These are phyloP conservation scores for Acanthamoeba polyphaga DNA, from an alignment of 208 protist genomes.

Conservation along the genomic window DNA sequence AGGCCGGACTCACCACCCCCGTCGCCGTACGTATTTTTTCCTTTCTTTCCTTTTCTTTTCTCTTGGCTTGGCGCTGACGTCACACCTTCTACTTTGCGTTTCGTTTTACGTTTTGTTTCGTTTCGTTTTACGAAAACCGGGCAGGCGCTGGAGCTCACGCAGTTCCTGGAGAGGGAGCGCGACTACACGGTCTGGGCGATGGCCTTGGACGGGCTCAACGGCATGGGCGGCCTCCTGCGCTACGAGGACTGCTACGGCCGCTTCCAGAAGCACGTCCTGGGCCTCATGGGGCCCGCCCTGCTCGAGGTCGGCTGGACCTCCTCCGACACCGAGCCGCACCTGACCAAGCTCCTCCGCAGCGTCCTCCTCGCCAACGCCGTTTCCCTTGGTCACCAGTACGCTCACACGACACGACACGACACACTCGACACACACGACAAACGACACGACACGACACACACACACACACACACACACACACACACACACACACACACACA, in stretches of 20 bases:
- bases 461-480: not conserved
- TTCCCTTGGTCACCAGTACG: not conserved
- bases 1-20: slow-evolving; percentile 23
- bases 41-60: not conserved
- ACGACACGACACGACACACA: too few species aligned
- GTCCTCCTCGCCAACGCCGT: slow-evolving; percentile 34
- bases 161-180: not conserved
- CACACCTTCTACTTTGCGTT: too few species aligned
- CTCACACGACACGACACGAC: not conserved
- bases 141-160: slow-evolving; percentile 39
- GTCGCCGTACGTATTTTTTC: not conserved
- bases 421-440: not conserved
- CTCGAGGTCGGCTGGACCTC: slow-evolving; percentile 8
- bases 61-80: too few species aligned
- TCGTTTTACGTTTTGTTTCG: too few species aligned
- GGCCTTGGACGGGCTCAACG: not conserved
- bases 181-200: slow-evolving; percentile 47
- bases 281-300: slow-evolving; percentile 1
- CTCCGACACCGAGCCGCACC: slow-evolving; percentile 1
- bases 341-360: slow-evolving; percentile 13
- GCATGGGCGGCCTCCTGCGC: not conserved
- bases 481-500: too few species aligned
- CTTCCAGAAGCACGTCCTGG: slow-evolving; percentile 38
- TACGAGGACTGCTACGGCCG: slow-evolving; percentile 58
- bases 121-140: too few species aligned